Evolutionary conservation across 2,329 filamentous ascomycete species (phyloP).

Genomic region (Fusarium bactridioides): DNA sequence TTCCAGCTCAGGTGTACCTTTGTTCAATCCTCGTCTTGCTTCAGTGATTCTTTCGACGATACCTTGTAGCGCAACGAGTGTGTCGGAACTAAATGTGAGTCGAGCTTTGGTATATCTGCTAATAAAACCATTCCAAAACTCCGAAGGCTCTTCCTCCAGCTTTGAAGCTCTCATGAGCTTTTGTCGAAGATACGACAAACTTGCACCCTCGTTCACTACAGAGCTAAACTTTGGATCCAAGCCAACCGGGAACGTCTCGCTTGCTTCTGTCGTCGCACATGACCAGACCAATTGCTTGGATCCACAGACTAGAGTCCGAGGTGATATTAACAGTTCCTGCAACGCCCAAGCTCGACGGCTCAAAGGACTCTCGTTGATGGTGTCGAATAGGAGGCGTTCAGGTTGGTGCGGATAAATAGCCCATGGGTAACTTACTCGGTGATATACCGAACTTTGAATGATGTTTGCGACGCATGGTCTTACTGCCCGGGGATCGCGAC

Average conservation of each 20-base stretch:
- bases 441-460: background rate
- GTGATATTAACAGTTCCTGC: background rate
- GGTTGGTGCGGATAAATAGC: background rate
- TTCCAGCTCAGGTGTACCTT: accelerated
- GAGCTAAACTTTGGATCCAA: background rate
- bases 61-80: background rate
- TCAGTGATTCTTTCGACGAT: background rate
- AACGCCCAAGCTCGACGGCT: background rate
- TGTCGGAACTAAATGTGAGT: background rate
- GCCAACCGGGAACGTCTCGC: background rate
- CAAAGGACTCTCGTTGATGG: background rate
- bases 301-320: background rate
- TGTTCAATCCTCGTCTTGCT: background rate
- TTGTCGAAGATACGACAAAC: background rate
- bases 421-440: background rate
- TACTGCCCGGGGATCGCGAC: background rate
- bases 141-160: background rate
- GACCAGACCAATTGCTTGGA: background rate
- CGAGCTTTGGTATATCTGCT: background rate
- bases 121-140: background rate
- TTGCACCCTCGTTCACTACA: background rate
- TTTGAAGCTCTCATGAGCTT: background rate
- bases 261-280: background rate
- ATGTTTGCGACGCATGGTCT: background rate
- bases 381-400: background rate